These are phyloP conservation scores for Dictyostelium citrinum DNA, from an alignment of 78 protist species.

Conservation along the genomic window DNA sequence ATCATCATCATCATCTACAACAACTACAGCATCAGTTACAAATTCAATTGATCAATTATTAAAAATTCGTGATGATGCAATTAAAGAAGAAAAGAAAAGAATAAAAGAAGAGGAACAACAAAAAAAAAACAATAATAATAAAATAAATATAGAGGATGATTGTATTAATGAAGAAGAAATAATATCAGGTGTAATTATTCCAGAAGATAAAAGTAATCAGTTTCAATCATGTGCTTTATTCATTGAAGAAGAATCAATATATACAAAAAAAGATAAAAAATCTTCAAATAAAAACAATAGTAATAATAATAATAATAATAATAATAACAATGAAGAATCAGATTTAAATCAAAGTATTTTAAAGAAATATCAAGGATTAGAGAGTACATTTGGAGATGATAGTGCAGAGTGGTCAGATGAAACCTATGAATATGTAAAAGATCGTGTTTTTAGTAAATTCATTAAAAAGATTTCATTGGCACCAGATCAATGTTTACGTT, in stretches of 20 bases:
- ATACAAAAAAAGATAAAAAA: neutral
- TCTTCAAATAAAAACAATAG: neutral
- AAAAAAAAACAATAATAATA: neutral
- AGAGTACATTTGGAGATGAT: neutral
- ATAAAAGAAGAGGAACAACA: neutral
- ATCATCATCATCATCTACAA: neutral
- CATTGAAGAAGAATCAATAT: constrained; percentile 33
- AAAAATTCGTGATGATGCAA: neutral
- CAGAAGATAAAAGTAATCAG: constrained; percentile 48
- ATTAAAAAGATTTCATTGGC: constrained; percentile 7
- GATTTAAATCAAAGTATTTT: neutral
- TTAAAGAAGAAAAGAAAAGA: constrained; percentile 34
- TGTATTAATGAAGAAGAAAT: constrained; percentile 1
- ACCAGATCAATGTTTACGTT: constrained; percentile 40
- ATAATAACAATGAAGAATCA: neutral
- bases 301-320: neutral
- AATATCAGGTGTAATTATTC: constrained; percentile 6
- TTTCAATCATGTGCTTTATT: constrained; percentile 21
- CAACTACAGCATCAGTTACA: neutral
- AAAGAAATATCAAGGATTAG: constrained; percentile 3
- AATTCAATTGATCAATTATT: constrained; percentile 50
- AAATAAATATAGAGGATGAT: neutral
- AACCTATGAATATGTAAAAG: constrained; percentile 68
- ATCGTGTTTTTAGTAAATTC: constrained; percentile 52
- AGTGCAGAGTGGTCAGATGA: constrained; percentile 49